Evolutionary conservation across 192 early-diverging fungal species (phyloP), one percentile per base, ranked within the genome.

Genomic region (Gryganskiella cystojenkinii): DNA sequence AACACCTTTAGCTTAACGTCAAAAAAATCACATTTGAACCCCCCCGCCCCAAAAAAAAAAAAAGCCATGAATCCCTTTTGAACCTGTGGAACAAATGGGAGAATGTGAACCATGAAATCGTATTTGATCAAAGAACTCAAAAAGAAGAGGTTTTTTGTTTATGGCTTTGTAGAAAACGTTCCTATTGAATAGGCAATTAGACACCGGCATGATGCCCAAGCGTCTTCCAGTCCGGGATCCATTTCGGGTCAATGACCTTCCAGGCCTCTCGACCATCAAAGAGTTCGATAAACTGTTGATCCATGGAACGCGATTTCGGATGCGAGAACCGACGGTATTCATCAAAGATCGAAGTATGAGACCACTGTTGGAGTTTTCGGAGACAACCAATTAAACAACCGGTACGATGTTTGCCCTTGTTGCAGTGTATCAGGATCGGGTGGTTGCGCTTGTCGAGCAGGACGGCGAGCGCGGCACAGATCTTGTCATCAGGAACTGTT

Each of bases 401-500:
- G 7, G 97, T 95, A n/a, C 98, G 89, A 73, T 99, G 95, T 87
- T 98, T 98, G 54, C 98, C 98, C 80, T 98, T 97, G 78, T 99
- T 98, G 75, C 96, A 99, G 69, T 99, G 97, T 9, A 99, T 92
- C 44, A 99, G 67, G 45, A 99, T 90, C 13, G 93, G 93, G 59
- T 94, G 93, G 45, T 94, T 94, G 30, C 91, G 81, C 15, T 74
- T 79, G 60, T 94, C 91, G 68, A 89, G 61, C 13, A 89, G 81
- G 25, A 82, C 85, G 3, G 87, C 85, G 27, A 89, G 57, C 1
- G 87, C 87, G 15, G 75, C 84, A 60, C 81, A 82, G 27, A 89
- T 89, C 72, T 87, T 89, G 54, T 89, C 85, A 56, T 87, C 87
- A 15, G 87, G 87, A 20, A 89, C 87, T 88, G 63, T 30, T 30